Conservation (phyloP, 805 yeast species). For the Kazachstania taianensis region DNA sequence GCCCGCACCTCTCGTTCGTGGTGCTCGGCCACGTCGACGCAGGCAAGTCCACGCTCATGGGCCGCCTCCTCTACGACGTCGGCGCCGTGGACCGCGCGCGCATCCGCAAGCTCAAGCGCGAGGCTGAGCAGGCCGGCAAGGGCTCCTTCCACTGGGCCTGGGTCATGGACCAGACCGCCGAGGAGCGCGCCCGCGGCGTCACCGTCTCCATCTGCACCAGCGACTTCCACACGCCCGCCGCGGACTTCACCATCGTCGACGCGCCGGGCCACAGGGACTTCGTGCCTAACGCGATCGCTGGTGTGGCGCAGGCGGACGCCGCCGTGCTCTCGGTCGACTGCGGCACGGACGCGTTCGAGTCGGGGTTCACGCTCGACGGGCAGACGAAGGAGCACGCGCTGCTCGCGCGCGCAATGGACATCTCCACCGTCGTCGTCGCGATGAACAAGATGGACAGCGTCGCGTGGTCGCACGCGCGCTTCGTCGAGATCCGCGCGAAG, state of each 20-base stretch:
- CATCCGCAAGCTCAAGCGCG: slow-evolving; percentile 91
- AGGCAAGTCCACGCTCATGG: slow-evolving; percentile 98
- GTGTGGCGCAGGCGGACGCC: slow-evolving; percentile 98
- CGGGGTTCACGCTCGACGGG: slow-evolving; percentile 97
- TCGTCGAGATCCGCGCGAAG: slow-evolving; percentile 81
- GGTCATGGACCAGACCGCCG: slow-evolving; percentile 98
- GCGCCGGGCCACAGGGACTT: slow-evolving; percentile 99
- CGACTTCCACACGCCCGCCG: slow-evolving; percentile 85
- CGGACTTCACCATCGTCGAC: slow-evolving; percentile 93
- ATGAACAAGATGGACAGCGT: slow-evolving; percentile 88
- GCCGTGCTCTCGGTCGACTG: slow-evolving; percentile 95
- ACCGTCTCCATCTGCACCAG: slow-evolving; percentile 98
- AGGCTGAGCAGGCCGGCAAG: slow-evolving; percentile 97
- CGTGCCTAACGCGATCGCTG: slow-evolving; percentile 97
- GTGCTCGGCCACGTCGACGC: slow-evolving; percentile 99
- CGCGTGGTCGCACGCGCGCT: slow-evolving; percentile 85
- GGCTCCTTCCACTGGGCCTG: slow-evolving; percentile 98
- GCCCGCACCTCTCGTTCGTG: slow-evolving; percentile 91
- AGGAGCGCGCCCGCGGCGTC: slow-evolving; percentile 97
- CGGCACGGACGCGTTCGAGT: slow-evolving; percentile 96
- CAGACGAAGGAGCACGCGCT: slow-evolving; percentile 96
- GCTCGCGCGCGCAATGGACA: slow-evolving; percentile 94
- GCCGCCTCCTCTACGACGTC: slow-evolving; percentile 81
- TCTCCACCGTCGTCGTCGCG: slow-evolving; percentile 78
- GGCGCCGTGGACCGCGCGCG: slow-evolving; percentile 96